Base-by-base conservation (phyloP, 1,284 basidiomycete genomes). In the Trichosporon ovoides region DNA sequence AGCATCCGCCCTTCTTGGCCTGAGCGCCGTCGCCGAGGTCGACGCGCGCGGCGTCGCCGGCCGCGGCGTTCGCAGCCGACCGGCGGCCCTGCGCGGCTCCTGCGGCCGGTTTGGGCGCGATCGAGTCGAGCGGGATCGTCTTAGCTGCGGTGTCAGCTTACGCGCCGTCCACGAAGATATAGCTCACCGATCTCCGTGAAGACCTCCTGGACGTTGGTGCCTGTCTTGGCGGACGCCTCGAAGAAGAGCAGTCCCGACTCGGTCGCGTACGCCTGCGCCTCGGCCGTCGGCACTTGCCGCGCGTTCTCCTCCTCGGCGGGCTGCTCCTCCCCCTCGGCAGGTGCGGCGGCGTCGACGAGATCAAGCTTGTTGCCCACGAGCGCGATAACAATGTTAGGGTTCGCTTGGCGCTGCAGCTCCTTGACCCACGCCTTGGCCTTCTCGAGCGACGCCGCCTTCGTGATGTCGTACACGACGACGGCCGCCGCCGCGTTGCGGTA, bases 381-480 rank as follows among this genome's bases (percentile, higher is more conserved):
- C 10, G 93, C 93, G 70, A 98, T 98, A 72, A 98, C 93, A 74
- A 98, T 98, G 78, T 97, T 98, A 36, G 95, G 94, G 77, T 96
- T 98, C 37, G 96, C 95, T 76, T 99, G 95, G 64, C 96, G 86
- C 78, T 99, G 96, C 24, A 99, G 83, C 80, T 99, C 95, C 81
- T 98, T 98, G 64, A 99, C 94, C 95, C 95, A 99, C 35, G 92
- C 93, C 81, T 99, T 98, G 60, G 95, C 95, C 79, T 98, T 98
- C 78, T 99, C 96, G 63, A 98, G 84, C 68, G 93, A 97, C 57
- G 88, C 75, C 38, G 77, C 71, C 62, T 79, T 79, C 69, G 96
- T 98, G 68, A 98, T 93, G 81, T 98, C 95, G 80, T 98, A 98
- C 68, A 98, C 85, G 62, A 98, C 83, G 55, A 98, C 85, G 24